Base-by-base conservation (phyloP, 2,329 filamentous ascomycete species). In the Penicillium sp. region DNA sequence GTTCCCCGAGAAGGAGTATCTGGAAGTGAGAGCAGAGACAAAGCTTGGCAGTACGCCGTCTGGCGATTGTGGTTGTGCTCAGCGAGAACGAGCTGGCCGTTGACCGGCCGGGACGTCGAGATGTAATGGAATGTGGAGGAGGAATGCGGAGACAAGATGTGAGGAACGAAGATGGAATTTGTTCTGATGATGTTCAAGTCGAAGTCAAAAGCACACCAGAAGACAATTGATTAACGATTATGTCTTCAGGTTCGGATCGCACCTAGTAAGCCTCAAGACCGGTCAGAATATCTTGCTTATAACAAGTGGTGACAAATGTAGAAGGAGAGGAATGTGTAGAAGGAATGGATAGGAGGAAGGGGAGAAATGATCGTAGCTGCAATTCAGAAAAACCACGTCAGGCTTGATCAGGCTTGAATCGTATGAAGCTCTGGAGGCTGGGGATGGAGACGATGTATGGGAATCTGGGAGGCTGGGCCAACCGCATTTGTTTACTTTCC, bases 381-480 rank as follows among this genome's bases (percentile, higher is more conserved):
- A 62, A 55, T 59, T 49, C 52, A 59, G 38, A 41, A 49, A 56
- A 49, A 49, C 50, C 53, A 57, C 47, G 58, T 62, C 56, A 62
- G 45, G 38, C 46, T 57, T 44, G 40, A 52, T 49, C 20, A 23
- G 45, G 40, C 46, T 57, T 44, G 40, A 52, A 49, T 50, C 46
- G 46, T 44, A 41, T 48, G 44, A 44, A 49, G 48, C 38, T 43
- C 45, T 58, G 68, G 68, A 68, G 69, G 68, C 68, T 72, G 69
- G 69, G 57, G 47, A 57, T 62, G 57, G 54, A 54, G 54, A 54
- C 51, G 44, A 45, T 52, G 57, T 60, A 62, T 60, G 53, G 47
- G 54, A 64, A 64, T 62, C 29, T 52, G 51, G 64, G 69, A 69
- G 70, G 70, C 68, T 73, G 70, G 70, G 67, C 67, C 66, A 72